Base-by-base conservation (phyloP, 768 basidiomycete species). In the Austroboletus festivus region DNA sequence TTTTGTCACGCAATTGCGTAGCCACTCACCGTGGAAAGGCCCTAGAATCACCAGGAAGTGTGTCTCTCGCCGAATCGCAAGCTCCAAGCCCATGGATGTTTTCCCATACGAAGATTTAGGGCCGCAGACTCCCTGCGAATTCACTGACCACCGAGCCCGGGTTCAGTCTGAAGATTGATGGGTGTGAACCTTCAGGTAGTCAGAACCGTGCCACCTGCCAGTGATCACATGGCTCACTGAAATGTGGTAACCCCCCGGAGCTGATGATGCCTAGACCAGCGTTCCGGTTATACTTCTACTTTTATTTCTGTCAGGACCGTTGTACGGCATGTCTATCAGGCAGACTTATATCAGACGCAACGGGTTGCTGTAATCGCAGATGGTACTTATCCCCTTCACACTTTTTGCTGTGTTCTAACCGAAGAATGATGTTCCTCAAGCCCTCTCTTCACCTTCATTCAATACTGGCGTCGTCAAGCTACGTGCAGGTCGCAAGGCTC, bases 401-500 rank as follows among this genome's bases (percentile, higher is more conserved):
- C 34, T 19, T 37, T 42, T 19, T 37, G 38, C 46, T 20, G 19
- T 18, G 19, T 28, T 44, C 26, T 34, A 42, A 30, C 26, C 46
- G 33, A 41, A 43, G 13, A 44, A 68, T 68, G 64, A 38, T 52
- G 21, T 33, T 49, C 28, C 30, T 42, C 23, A 61, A 58, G 31
- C 61, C 54, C 20, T 60, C 42, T 38, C 52, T 63, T 41, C 11
- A 47, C 23, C 42, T 61, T 13, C 56, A 53, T 42, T 28, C 53
- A 2, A 19, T 16, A 28, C 12, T 13, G 22, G 57, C 46, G 16
- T 63, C 70, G 19, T 69, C 73, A 24, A 71, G 65, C 51, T 65
- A 68, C 54, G 63, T 57, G 47, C 69, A 71, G 35, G 55, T 59
- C n/a, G 49, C 70, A 18, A 55, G 42, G 40, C 42, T 43, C 13